Evolutionary conservation across 73 alveolate species (phyloP).

Genomic region (Paramecium octaurelia): DNA sequence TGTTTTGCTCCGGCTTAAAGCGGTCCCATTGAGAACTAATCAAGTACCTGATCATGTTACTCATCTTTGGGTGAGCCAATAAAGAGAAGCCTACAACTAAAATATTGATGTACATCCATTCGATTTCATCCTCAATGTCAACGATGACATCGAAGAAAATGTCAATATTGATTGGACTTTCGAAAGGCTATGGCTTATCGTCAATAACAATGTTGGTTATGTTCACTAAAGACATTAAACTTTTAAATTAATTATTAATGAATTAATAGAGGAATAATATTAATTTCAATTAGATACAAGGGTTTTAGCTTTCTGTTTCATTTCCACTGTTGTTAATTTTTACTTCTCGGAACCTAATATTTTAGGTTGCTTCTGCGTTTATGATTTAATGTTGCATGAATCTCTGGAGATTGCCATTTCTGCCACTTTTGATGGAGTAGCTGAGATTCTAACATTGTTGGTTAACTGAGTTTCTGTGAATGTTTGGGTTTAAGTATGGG

Average conservation of each 20-base stretch:
- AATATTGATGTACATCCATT: constrained; percentile 77
- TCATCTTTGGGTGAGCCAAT: constrained; percentile 94
- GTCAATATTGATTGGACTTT: constrained; percentile 82
- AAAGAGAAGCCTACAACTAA: constrained; percentile 68
- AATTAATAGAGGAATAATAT: background rate
- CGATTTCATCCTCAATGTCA: constrained; percentile 74
- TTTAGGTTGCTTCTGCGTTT: background rate
- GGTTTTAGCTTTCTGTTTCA: background rate
- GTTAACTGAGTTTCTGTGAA: background rate
- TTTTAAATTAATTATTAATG: constrained; percentile 32
- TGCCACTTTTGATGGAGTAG: background rate
- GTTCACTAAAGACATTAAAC: constrained; percentile 85
- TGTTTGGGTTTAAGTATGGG: background rate
- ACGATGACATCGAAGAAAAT: constrained; percentile 86
- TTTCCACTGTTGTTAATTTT: background rate
- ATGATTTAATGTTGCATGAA: background rate
- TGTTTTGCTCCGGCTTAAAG: constrained; percentile 85
- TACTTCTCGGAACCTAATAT: background rate
- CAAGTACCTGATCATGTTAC: constrained; percentile 88
- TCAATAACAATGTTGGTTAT: constrained; percentile 87
- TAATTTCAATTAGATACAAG: background rate
- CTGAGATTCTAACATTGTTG: background rate
- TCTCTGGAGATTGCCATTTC: constrained; percentile 19
- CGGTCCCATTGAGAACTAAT: constrained; percentile 89
- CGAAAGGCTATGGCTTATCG: constrained; percentile 82